Evolutionary conservation across 1,139 yeast genomes (phyloP), one percentile per base, ranked within the genome.

Genomic region (Hemisphaericaspora subhashii): DNA sequence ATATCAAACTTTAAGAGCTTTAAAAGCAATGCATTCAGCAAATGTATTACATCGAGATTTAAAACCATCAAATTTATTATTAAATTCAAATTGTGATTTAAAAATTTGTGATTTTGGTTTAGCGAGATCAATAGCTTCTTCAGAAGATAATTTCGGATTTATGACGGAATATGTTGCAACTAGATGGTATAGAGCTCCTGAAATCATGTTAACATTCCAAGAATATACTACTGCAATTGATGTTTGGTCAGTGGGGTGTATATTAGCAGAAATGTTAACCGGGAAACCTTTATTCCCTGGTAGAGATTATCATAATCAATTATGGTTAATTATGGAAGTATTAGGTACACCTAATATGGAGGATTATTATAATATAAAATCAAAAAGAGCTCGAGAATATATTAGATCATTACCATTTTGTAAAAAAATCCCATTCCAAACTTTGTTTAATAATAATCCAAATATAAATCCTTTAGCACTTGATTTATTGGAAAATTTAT

Each of bases 171-270:
- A 83, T 48, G 90, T 83, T 5, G 89, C 89, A 1, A 83, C 92
- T 2, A 67, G 90, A 51, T 83, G 90, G 90, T 83, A 83, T 55
- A 66, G 90, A 45, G 89, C 89, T 0, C 90, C 89, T 0, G 92
- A 84, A 54, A 80, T 84, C 41, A 83, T 83, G 89, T 60, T 83
- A 17, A 77, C 85, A 2, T 77, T 78, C 33, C 81, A 84, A 35
- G 79, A 78, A 49, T 84, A 84, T 51, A 77, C 89, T 2, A 75
- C 84, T 0, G 84, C 87, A 3, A 81, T 84, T 44, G 92, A 84
- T 54, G 68, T 83, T 10, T 84, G 92, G 92, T 80, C 88, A 0
- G 86, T 83, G 13, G 92, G 92, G 1, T 84, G 92, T 55, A 83
- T 84, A 16, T 57, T 84, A 33, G 88, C 84, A 0, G 92, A 84